A percentile compares a stretch with the other conserved stretches of the same genome.
These are phyloP conservation scores for Pestalotiopsis sp. DNA, from an alignment of 2,329 filamentous ascomycete genomes.

Conservation along the genomic window DNA sequence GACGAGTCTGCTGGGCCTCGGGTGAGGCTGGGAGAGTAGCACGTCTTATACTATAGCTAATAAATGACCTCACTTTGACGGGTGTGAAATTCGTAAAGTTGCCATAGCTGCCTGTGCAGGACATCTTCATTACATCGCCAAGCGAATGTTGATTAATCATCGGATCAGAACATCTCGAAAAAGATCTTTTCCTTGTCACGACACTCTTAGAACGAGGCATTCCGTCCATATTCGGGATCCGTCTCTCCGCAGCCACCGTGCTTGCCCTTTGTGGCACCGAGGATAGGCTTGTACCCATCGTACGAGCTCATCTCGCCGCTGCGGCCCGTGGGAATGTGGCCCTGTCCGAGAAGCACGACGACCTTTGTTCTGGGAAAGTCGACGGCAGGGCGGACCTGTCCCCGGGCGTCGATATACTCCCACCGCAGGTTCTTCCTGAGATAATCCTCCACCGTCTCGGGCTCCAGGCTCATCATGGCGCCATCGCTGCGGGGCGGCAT, in stretches of 20 bases:
- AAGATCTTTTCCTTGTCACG: background rate
- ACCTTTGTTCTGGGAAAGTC: constrained; percentile 12
- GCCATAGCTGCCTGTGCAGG: too few relatives aligned
- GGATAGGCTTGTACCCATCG: background rate
- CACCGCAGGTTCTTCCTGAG: constrained; percentile 12
- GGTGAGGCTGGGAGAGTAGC: constrained; percentile 31
- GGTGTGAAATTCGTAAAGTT: too few relatives aligned
- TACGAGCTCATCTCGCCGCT: background rate
- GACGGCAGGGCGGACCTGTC: background rate
- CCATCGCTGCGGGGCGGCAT: background rate
- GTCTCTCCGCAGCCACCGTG: background rate
- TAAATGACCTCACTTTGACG: background rate
- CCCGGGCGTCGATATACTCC: constrained; percentile 12
- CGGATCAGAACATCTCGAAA: too few relatives aligned
- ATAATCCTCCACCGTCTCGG: background rate
- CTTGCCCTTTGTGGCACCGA: background rate
- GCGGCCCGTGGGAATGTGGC: background rate
- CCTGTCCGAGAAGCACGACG: background rate
- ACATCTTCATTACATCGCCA: too few relatives aligned
- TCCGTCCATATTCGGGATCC: background rate
- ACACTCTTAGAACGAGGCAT: background rate
- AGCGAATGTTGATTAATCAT: too few relatives aligned
- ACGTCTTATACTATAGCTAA: constrained; percentile 14
- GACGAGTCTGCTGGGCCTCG: constrained; percentile 33
- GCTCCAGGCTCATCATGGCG: background rate